These are phyloP conservation scores for Scheffersomyces amazonensis DNA, from an alignment of 805 yeast species.

Conservation along the genomic window DNA sequence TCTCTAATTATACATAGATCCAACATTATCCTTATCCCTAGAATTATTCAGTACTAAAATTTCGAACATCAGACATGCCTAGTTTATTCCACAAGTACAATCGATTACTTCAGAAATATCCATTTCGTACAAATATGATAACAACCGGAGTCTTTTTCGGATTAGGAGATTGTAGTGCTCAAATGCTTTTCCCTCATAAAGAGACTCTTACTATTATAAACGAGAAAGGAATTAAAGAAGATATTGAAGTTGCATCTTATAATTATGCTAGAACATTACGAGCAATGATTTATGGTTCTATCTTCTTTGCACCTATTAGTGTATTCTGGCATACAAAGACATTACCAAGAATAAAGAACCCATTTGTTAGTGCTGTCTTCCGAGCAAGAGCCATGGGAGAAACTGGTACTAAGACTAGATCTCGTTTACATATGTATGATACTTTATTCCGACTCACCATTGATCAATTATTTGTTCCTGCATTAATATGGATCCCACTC, in stretches of 20 bases:
- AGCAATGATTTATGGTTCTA: constrained; percentile 36
- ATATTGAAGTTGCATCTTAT: constrained; percentile 13
- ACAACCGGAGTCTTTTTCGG: constrained; percentile 50
- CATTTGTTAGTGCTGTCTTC: constrained; percentile 18
- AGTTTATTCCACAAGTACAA: constrained; percentile 18
- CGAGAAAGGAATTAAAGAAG: constrained; percentile 4
- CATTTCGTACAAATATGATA: constrained; percentile 52
- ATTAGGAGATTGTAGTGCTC: constrained; percentile 41
- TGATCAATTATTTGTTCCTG: constrained; percentile 37
- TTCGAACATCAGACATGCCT: too few relatives aligned
- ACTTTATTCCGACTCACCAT: constrained; percentile 23
- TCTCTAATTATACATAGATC: too few relatives aligned
- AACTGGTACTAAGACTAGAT: constrained; percentile 10
- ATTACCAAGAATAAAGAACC: constrained; percentile 34
- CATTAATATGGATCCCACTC: constrained; percentile 40
- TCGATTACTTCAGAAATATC: constrained; percentile 37
- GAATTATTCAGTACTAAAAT: too few relatives aligned
- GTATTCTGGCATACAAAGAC: constrained; percentile 38
- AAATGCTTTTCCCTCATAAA: constrained; percentile 33
- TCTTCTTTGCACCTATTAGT: constrained; percentile 37
- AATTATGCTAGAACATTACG: constrained; percentile 30
- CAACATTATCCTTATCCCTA: too few relatives aligned
- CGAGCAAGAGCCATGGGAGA: constrained; percentile 2
- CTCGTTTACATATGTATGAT: constrained; percentile 14
- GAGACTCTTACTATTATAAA: constrained; percentile 9